These are phyloP conservation scores for Candida hungchunana DNA, from an alignment of 805 yeast genomes.

Conservation along the genomic window DNA sequence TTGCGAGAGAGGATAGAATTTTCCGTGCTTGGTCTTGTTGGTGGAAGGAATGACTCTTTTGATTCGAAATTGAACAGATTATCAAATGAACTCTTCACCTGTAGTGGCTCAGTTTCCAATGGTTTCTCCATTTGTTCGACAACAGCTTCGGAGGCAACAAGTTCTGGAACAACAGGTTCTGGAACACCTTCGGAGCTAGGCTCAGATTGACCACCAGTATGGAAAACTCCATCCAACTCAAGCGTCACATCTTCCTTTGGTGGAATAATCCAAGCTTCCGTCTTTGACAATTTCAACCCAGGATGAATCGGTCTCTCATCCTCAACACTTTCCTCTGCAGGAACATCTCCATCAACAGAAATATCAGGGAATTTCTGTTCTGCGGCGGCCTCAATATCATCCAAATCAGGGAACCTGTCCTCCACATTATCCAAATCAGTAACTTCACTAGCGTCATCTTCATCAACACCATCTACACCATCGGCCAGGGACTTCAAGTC, in stretches of 20 bases:
- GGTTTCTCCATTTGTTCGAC: not conserved
- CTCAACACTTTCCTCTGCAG: not conserved
- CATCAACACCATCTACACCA: conserved; percentile 1
- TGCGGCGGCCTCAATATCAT: conserved; percentile 25
- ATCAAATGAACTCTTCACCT: conserved; percentile 18
- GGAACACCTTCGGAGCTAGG: not conserved
- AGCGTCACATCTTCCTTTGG: conserved; percentile 1
- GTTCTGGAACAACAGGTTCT: not conserved
- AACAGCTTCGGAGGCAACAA: not conserved
- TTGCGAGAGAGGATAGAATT: conserved; percentile 1
- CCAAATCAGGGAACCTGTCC: conserved; percentile 49
- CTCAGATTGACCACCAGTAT: conserved; percentile 1
- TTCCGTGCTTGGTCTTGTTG: conserved; percentile 1
- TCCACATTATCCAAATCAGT: conserved; percentile 43
- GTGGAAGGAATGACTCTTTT: not conserved
- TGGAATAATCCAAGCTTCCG: conserved; percentile 23
- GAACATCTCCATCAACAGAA: conserved; percentile 1
- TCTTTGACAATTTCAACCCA: conserved; percentile 17
- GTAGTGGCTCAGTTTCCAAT: not conserved
- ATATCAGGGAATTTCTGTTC: conserved; percentile 14
- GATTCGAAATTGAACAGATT: conserved; percentile 16
- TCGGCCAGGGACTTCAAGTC: conserved; percentile 14
- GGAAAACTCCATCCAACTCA: conserved; percentile 24
- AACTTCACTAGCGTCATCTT: conserved; percentile 14
- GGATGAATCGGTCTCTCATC: conserved; percentile 3